phyloP scores from a whole-genome alignment of 2,329 filamentous ascomycete genomes.

The Fusarium penzigii region DNA sequence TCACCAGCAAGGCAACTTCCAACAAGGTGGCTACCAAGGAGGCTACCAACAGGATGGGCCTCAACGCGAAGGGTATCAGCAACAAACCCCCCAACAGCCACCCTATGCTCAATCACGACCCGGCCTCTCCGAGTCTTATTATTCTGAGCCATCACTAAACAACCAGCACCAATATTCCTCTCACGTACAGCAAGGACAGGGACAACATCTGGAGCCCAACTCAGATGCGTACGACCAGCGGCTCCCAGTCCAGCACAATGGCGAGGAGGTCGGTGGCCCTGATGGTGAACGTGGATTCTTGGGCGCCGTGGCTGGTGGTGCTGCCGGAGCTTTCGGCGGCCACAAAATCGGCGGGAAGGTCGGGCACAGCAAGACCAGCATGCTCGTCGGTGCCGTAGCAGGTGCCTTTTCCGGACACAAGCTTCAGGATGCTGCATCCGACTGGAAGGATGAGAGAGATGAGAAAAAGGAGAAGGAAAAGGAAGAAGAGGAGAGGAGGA shows the following conservation, averaged over 20 bases:
- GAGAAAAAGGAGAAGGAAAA: constrained; percentile 33
- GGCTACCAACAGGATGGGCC: constrained; percentile 5
- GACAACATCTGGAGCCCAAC: constrained; percentile 2
- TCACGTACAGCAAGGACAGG: constrained; percentile 2
- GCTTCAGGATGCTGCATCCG: constrained; percentile 40
- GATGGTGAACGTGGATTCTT: constrained; percentile 44
- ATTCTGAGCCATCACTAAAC: constrained; percentile 5
- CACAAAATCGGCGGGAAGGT: constrained; percentile 39
- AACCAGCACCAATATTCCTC: constrained; percentile 11
- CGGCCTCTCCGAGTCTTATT: constrained; percentile 12
- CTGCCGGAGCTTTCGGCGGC: constrained; percentile 42
- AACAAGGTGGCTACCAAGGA: too few relatives aligned
- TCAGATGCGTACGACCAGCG: constrained; percentile 2
- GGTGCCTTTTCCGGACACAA: constrained; percentile 46
- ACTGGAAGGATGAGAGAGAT: constrained; percentile 42
- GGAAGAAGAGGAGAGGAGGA: constrained; percentile 33
- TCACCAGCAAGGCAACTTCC: too few relatives aligned
- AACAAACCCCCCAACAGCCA: neutral
- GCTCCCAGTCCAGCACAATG: constrained; percentile 3
- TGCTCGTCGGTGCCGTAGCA: constrained; percentile 41
- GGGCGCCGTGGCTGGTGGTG: constrained; percentile 42
- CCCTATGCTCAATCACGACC: constrained; percentile 11
- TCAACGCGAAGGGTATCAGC: constrained; percentile 5
- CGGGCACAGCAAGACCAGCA: constrained; percentile 34
- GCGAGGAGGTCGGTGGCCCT: constrained; percentile 15